A percentile compares a stretch with the other conserved stretches of the same genome.
These are phyloP conservation scores for Lathyrus aphaca DNA, from an alignment of 306 rosid species.

Conservation along the genomic window DNA sequence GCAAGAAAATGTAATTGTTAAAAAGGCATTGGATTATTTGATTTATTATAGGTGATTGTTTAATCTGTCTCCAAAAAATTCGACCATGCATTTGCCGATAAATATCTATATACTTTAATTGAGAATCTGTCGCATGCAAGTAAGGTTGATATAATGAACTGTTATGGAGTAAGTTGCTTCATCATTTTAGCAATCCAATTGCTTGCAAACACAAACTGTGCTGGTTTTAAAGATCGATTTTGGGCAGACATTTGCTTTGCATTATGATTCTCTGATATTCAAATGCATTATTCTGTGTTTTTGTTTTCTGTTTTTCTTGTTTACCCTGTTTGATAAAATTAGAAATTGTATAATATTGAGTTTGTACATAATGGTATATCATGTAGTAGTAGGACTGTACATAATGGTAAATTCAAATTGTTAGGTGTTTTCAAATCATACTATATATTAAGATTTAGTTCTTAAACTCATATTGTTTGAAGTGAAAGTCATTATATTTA, in stretches of 20 bases:
- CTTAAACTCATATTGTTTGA: constrained; percentile 4
- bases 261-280: constrained; percentile 19
- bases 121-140: constrained; percentile 63
- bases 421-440: too few relatives aligned
- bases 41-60: too few relatives aligned
- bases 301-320: not conserved
- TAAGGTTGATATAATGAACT: constrained; percentile 43
- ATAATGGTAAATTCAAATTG: too few relatives aligned
- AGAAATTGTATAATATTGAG: constrained; percentile 16
- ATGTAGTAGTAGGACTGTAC: constrained; percentile 6
- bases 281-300: not conserved
- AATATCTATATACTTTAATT: constrained; percentile 61
- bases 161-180: too few relatives aligned
- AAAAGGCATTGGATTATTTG: too few relatives aligned
- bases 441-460: not conserved
- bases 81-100: constrained; percentile 40
- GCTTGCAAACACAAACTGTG: constrained; percentile 2
- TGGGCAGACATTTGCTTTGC: constrained; percentile 27
- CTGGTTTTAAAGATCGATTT: constrained; percentile 21
- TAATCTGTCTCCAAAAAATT: too few relatives aligned
- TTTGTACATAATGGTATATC: constrained; percentile 6
- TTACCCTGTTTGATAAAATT: constrained; percentile 6
- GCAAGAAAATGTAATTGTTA: too few relatives aligned
- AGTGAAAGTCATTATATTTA: constrained; percentile 21
- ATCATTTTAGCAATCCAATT: too few relatives aligned